Conservation (phyloP, 2,329 filamentous ascomycete genomes). For the Cytospora mali region DNA sequence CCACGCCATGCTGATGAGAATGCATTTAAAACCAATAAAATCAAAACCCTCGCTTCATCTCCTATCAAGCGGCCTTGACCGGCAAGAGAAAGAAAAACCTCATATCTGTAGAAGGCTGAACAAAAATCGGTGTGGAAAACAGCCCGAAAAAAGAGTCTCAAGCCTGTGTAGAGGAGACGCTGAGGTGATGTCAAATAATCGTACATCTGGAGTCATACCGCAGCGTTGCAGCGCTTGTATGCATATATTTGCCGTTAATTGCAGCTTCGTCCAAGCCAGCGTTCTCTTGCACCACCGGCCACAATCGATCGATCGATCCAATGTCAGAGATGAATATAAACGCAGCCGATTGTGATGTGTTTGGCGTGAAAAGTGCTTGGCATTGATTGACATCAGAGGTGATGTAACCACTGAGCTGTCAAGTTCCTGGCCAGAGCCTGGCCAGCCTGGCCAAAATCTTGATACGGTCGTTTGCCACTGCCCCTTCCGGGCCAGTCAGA, state of each 20-base stretch:
- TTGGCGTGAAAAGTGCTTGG: background rate
- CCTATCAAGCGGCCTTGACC: background rate
- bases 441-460: background rate
- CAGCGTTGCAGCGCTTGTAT: too few species aligned
- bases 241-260: background rate
- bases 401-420: conserved; percentile 17
- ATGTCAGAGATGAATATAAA: too few species aligned
- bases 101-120: background rate
- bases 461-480: conserved; percentile 3
- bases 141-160: background rate
- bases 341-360: background rate
- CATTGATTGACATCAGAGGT: conserved; percentile 6
- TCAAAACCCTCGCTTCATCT: background rate
- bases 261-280: background rate
- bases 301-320: too few species aligned
- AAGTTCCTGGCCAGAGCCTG: background rate
- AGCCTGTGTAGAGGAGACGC: background rate
- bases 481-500: background rate
- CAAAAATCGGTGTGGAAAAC: background rate
- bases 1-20: conserved; percentile 23
- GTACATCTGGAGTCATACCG: background rate
- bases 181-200: background rate
- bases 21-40: conserved; percentile 6
- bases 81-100: background rate
- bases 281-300: background rate